Evolutionary conservation across 2,329 filamentous ascomycete genomes (phyloP), one percentile per base, ranked within the genome.

Genomic region (Aureobasidium vineae): DNA sequence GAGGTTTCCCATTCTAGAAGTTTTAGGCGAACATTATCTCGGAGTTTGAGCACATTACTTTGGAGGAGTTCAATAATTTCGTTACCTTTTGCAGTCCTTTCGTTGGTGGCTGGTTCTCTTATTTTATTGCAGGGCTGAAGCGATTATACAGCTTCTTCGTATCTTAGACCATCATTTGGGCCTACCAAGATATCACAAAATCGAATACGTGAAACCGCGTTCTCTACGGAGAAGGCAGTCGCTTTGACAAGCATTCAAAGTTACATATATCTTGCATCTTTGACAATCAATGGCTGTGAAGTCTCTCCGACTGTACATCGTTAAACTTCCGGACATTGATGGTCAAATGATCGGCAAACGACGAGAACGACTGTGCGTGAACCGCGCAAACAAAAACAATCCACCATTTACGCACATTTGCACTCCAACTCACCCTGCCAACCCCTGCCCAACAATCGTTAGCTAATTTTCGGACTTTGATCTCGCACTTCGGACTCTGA

Each of bases 1-100:
- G 69, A 23, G 69, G 69, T 11, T 70, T 70, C 50, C 69, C 69
- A 13, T 69, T 69, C 68, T 69, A 66, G 54, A 36, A 36, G 10
- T 36, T 36, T 36, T 36, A 36, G 33, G 10, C 10, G 33, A 36
- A 36, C 33, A 36, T 36, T 36, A 13, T 36, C 33, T 33, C 7
- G 33, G 33, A 33, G 33, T 33, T 33, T 33, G 26, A 50, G 26
- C 50, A n/a, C 49, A 36, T 64, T 40, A 16, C 8, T 41, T 33
- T 63, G 11, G 6, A 13, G 19, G 33, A n/a, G 28, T 19, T 67
- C 13, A 33, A 8, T 5, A 33, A 33, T 33, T 33, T 33, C 33
- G 10, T 33, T 33, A 33, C 10, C 33, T 33, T 33, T 33, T 33
- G 33, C 33, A 33, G 33, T 33, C 33, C 10, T 23, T 53, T 31